Percentiles rank a stretch among this genome's conserved stretches.
These are phyloP conservation scores for Microsporum audouinii DNA, from an alignment of 2,329 filamentous ascomycete species.

Conservation along the genomic window DNA sequence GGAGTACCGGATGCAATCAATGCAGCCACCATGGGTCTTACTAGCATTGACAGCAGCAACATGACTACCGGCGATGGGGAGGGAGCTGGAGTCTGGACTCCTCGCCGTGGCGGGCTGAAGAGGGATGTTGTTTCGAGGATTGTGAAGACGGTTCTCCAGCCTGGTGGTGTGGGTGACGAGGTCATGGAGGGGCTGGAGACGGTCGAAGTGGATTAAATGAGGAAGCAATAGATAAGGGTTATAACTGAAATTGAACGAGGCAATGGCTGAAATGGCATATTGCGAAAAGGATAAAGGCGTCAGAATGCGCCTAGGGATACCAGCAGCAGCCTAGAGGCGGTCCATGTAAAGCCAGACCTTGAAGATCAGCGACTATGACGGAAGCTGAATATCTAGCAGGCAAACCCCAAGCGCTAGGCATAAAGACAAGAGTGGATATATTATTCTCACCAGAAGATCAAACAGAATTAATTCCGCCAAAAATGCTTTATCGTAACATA, in stretches of 20 bases:
- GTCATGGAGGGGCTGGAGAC: conserved; percentile 69
- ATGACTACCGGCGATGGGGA: conserved; percentile 38
- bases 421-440: not conserved
- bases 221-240: not conserved
- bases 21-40: conserved; percentile 38
- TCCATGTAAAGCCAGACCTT: not conserved
- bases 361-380: not conserved
- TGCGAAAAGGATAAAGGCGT: not conserved
- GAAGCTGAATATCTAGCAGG: not conserved
- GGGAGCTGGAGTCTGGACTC: conserved; percentile 67
- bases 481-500: not conserved
- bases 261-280: not conserved
- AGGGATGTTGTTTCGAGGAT: conserved; percentile 60
- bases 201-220: conserved; percentile 46
- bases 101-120: conserved; percentile 72
- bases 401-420: not conserved
- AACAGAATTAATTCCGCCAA: conserved; percentile 14
- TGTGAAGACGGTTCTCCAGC: conserved; percentile 63
- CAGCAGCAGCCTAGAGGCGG: not conserved
- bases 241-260: not conserved
- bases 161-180: conserved; percentile 72
- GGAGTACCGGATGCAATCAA: conserved; percentile 56
- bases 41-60: conserved; percentile 22
- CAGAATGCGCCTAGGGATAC: not conserved
- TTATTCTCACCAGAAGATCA: not conserved